A percentile compares a stretch with the other conserved stretches of the same genome.
Conservation (phyloP, 2,329 filamentous ascomycete species). For the Sporothrix sp. region DNA sequence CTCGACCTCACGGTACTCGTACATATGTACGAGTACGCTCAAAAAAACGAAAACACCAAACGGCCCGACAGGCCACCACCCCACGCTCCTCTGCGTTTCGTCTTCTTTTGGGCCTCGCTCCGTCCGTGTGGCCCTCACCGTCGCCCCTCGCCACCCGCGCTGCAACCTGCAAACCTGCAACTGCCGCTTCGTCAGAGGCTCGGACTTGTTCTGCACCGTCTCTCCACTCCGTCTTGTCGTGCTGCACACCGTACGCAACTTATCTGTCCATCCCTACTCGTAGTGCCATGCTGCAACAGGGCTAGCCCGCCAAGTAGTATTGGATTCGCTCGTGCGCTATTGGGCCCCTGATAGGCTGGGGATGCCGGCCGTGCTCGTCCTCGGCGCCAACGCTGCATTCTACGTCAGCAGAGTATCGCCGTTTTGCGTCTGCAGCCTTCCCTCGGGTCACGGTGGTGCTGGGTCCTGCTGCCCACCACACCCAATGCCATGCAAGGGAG, state of each 20-base stretch:
- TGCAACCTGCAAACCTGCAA: too few species aligned
- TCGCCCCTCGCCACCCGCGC: too few species aligned
- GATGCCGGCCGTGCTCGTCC: neutral
- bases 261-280: too few species aligned
- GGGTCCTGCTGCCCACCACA: neutral
- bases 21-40: neutral
- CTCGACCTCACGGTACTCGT: too few species aligned
- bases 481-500: constrained; percentile 6
- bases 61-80: neutral
- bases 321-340: constrained; percentile 13
- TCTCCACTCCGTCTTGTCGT: too few species aligned
- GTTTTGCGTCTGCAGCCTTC: constrained; percentile 1
- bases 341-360: constrained; percentile 11
- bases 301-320: constrained; percentile 9
- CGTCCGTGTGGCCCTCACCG: too few species aligned
- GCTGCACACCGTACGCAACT: too few species aligned
- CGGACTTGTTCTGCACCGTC: too few species aligned
- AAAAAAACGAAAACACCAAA: neutral
- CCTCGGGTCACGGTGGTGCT: neutral
- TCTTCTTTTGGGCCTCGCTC: too few species aligned
- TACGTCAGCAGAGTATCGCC: too few species aligned
- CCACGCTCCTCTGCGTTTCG: neutral
- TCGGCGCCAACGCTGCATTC: constrained; percentile 1
- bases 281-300: neutral
- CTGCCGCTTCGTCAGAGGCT: too few species aligned